Conservation (phyloP, 2,329 filamentous ascomycete species). For the Sphaerulina vaccinii region DNA sequence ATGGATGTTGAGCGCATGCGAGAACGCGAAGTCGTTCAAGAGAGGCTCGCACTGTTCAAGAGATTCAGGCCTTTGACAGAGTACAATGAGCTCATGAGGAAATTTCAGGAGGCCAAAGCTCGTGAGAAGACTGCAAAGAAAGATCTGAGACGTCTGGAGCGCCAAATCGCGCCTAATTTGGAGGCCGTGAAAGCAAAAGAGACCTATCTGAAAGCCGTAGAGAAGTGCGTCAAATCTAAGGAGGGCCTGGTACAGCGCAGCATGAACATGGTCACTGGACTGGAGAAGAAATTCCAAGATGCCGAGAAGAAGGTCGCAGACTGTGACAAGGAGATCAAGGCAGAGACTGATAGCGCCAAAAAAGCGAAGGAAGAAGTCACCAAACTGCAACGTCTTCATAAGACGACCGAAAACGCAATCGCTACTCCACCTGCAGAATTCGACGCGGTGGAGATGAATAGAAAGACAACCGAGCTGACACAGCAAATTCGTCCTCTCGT, state of each 20-base stretch:
- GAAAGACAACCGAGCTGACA: conserved; percentile 63
- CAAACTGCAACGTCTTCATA: conserved; percentile 52
- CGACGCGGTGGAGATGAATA: conserved; percentile 68
- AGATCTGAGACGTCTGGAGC: conserved; percentile 61
- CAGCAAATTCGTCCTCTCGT: conserved; percentile 47
- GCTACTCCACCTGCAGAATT: conserved; percentile 66
- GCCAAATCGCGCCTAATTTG: conserved; percentile 65
- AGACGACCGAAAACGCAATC: conserved; percentile 60
- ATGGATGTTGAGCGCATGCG: conserved; percentile 80
- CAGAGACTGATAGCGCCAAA: conserved; percentile 45
- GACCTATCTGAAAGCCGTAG: conserved; percentile 60
- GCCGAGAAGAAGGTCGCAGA: conserved; percentile 40
- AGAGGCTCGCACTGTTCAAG: conserved; percentile 64
- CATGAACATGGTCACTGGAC: conserved; percentile 51
- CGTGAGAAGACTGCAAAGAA: conserved; percentile 55
- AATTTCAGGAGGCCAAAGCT: conserved; percentile 54
- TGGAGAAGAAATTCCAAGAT: conserved; percentile 37
- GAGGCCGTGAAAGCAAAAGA: conserved; percentile 68
- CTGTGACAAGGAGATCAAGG: conserved; percentile 39
- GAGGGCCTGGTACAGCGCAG: conserved; percentile 54
- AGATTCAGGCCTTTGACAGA: conserved; percentile 64
- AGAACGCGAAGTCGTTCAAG: conserved; percentile 68
- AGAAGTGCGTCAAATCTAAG: conserved; percentile 56
- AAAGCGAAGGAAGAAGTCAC: conserved; percentile 34
- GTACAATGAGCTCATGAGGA: conserved; percentile 58